These are phyloP conservation scores for Candida parachauliodes DNA, from an alignment of 805 yeast genomes.

Conservation along the genomic window DNA sequence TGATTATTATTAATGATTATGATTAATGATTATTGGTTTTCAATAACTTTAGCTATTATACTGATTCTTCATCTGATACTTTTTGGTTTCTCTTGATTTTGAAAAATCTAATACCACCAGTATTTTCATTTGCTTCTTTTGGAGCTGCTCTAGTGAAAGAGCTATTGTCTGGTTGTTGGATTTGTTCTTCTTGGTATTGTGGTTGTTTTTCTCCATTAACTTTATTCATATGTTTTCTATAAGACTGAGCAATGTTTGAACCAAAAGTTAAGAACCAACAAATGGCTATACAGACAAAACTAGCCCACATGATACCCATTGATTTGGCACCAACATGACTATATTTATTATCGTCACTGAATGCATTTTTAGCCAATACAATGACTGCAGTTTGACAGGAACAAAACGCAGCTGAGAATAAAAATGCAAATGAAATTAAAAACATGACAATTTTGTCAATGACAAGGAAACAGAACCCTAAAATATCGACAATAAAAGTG, in stretches of 20 bases:
- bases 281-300: conserved; percentile 50
- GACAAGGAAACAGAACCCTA: conserved; percentile 54
- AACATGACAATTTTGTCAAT: conserved; percentile 53
- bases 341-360: conserved; percentile 42
- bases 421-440: conserved; percentile 47
- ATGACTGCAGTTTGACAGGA: conserved; percentile 71
- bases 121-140: conserved; percentile 37
- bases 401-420: conserved; percentile 61
- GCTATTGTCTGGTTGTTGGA: conserved; percentile 13
- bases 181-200: conserved; percentile 18
- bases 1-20: neutral
- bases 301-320: conserved; percentile 69
- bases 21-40: too few species aligned
- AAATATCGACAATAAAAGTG: conserved; percentile 51
- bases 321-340: conserved; percentile 54
- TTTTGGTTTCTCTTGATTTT: conserved; percentile 59
- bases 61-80: conserved; percentile 42
- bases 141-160: conserved; percentile 41
- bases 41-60: too few species aligned
- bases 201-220: conserved; percentile 26
- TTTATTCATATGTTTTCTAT: conserved; percentile 46
- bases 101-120: conserved; percentile 70
- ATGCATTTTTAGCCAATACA: conserved; percentile 73
- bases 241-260: conserved; percentile 45
- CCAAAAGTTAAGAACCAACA: conserved; percentile 53